Evolutionary conservation across 257 asterid species (phyloP), one percentile per base, ranked within the genome.

Genomic region (Solanum chiquidenum): DNA sequence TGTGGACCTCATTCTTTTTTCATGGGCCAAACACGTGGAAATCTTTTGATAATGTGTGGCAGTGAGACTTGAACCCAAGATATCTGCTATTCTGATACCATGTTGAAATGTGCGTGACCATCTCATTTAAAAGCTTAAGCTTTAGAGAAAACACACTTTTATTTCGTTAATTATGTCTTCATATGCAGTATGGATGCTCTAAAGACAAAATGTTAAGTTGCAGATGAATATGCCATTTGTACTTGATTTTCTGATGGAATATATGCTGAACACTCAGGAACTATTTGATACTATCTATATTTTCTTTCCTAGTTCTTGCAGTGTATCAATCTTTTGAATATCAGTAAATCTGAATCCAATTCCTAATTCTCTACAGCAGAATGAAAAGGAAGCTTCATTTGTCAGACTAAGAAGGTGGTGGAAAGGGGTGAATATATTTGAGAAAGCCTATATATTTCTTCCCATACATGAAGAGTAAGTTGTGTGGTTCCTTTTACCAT

Each of bases 391-490:
- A 90, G 87, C 90, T 83, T 91, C 94, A 88, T 96, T 93, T 94
- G 87, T 49, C 90, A 96, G 95, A 95, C 90, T 97, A 87, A 92
- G 99, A 89, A 93, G 99, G 92, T 97, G 99, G 99, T 96, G 99
- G 99, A 97, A 95, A 92, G 98, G 96, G 60, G 95, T 96, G 87
- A 94, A 94, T 89, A 86, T 97, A 94, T 97, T 95, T 92, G 97
- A 96, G 94, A 95, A 96, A 89, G 93, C 98, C 34, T 97, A 94
- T 88, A 93, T 95, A 91, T 91, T 97, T 89, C 89, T 97, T 82
- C 99, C 99, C 73, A 94, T 97, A 87, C 94, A 96, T 92, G 98
- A 97, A 89, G 88, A 96, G 99, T 86, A 44, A 79, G 84, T 79
- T 42, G n/a, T 14, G 64, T 79, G 37, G 64, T 79, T 79, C 55